Conservation (phyloP, 257 asterid genomes). For the Lantana camara region DNA sequence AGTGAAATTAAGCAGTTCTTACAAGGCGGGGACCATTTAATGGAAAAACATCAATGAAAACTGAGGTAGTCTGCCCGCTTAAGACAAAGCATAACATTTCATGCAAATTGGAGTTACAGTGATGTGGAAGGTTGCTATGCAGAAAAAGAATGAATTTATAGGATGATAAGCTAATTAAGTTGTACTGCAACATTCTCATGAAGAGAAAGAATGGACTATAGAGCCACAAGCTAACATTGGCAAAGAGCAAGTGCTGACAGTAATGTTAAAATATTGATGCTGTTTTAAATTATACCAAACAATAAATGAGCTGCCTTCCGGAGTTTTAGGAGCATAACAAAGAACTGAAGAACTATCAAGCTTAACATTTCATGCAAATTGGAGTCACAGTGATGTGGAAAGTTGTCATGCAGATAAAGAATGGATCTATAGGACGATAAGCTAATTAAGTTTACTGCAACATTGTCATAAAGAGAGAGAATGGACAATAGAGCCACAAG, state of each 20-base stretch:
- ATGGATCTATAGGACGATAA: background rate
- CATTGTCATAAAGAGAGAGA: no score
- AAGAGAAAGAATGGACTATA: no score
- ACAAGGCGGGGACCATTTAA: slow-evolving; percentile 2
- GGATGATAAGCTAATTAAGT: background rate
- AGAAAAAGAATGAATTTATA: background rate
- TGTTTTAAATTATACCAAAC: no score
- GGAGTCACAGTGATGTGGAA: background rate
- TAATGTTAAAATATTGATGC: no score
- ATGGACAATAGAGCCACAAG: background rate
- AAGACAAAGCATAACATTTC: background rate
- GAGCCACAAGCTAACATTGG: no score
- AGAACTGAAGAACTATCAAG: no score
- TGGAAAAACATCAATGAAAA: slow-evolving; percentile 1
- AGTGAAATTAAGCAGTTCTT: background rate
- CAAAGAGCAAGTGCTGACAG: no score
- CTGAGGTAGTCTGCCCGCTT: background rate
- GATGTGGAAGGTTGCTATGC: slow-evolving; percentile 1
- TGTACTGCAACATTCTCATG: no score
- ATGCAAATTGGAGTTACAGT: background rate
- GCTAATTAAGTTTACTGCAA: background rate
- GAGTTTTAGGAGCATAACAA: no score
- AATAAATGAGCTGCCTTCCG: no score
- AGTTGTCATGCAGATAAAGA: background rate
- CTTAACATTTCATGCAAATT: background rate